A percentile compares a stretch with the other conserved stretches of the same genome.
These are phyloP conservation scores for Cicer judaicum DNA, from an alignment of 306 rosid species.

Conservation along the genomic window DNA sequence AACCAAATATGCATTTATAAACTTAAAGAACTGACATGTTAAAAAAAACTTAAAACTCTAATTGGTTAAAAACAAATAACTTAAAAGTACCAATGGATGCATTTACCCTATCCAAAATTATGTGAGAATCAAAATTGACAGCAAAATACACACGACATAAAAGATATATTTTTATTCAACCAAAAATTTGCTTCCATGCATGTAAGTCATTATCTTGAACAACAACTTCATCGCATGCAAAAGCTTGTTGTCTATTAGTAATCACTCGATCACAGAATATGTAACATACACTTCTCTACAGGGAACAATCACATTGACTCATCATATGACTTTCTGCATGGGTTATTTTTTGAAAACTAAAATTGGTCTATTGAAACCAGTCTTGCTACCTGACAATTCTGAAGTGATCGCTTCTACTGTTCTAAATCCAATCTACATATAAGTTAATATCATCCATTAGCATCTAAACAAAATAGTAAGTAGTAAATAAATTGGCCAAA, in stretches of 20 bases:
- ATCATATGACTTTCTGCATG: conserved; percentile 20
- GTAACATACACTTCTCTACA: neutral
- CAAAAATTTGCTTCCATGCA: conserved; percentile 22
- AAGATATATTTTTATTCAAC: conserved; percentile 26
- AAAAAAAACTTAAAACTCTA: no score
- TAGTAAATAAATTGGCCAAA: neutral
- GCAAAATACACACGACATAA: conserved; percentile 18
- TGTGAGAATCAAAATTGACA: neutral
- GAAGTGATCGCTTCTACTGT: conserved; percentile 68
- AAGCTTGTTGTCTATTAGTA: conserved; percentile 25
- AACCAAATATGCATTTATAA: no score
- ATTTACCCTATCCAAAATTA: neutral
- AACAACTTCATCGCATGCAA: conserved; percentile 17
- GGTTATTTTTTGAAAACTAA: conserved; percentile 70
- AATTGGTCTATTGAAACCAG: conserved; percentile 91
- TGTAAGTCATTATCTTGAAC: neutral
- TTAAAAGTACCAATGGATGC: no score
- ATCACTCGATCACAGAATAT: conserved; percentile 25
- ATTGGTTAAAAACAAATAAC: no score
- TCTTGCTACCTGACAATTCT: conserved; percentile 59
- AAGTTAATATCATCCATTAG: conserved; percentile 37
- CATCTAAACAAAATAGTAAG: conserved; percentile 30
- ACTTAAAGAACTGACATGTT: no score
- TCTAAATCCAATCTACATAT: conserved; percentile 78
- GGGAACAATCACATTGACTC: conserved; percentile 1